A percentile compares a stretch with the other conserved stretches of the same genome.
These are phyloP conservation scores for Diophrys appendiculata DNA, from an alignment of 73 alveolate species.

Conservation along the genomic window DNA sequence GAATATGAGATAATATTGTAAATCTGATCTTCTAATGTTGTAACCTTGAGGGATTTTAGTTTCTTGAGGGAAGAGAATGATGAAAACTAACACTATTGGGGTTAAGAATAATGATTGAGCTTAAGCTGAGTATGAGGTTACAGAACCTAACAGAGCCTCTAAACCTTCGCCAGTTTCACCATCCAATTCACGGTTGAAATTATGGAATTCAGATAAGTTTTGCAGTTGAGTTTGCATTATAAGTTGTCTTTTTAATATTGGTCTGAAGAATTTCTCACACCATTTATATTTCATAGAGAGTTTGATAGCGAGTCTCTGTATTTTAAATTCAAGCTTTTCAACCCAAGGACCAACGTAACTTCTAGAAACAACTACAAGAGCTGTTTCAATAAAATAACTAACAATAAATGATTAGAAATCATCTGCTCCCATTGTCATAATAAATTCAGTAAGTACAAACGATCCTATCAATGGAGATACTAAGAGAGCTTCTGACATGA, in stretches of 20 bases:
- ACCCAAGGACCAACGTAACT: constrained; percentile 68
- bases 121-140: constrained; percentile 53
- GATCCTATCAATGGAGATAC: constrained; percentile 63
- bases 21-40: constrained; percentile 52
- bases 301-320: constrained; percentile 44
- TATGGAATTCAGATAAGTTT: constrained; percentile 46
- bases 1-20: constrained; percentile 63
- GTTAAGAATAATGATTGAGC: constrained; percentile 57
- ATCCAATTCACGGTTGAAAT: constrained; percentile 33
- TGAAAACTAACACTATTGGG: constrained; percentile 50
- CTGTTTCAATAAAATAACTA: constrained; percentile 55
- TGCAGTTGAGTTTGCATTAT: constrained; percentile 42
- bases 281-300: constrained; percentile 27
- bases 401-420: constrained; percentile 61
- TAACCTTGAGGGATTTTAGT: constrained; percentile 73
- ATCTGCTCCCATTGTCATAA: constrained; percentile 71
- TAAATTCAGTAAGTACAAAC: constrained; percentile 50
- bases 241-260: constrained; percentile 41
- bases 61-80: constrained; percentile 68
- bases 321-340: constrained; percentile 51
- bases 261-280: constrained; percentile 54
- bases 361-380: constrained; percentile 52
- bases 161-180: constrained; percentile 67
- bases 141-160: constrained; percentile 68
- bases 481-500: constrained; percentile 66